These are phyloP conservation scores for Linum usitatissimum DNA, from an alignment of 345 rosid genomes.

Conservation along the genomic window DNA sequence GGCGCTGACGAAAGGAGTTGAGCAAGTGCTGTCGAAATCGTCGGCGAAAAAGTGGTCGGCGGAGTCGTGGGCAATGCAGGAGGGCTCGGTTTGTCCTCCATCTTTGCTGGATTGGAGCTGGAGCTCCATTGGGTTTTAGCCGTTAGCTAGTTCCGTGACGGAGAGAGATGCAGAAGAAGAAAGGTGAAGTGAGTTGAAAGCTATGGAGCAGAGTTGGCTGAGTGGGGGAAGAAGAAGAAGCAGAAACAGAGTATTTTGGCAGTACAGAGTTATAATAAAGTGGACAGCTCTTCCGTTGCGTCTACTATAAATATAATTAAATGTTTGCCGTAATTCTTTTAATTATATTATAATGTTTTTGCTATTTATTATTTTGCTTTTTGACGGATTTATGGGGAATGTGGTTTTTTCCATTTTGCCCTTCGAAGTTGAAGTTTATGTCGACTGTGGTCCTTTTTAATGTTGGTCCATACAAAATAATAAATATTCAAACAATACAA, in stretches of 20 bases:
- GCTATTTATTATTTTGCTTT: too few relatives aligned
- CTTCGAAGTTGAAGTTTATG: too few relatives aligned
- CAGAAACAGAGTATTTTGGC: not conserved
- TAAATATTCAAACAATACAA: too few relatives aligned
- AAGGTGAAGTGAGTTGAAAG: too few relatives aligned
- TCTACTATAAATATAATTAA: too few relatives aligned
- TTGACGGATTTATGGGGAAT: too few relatives aligned
- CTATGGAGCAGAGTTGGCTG: too few relatives aligned
- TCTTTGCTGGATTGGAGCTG: conserved; percentile 8
- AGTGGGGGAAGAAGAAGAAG: not conserved
- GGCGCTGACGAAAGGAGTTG: conserved; percentile 95
- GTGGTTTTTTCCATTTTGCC: too few relatives aligned
- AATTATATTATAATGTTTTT: too few relatives aligned
- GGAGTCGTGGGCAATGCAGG: conserved; percentile 3
- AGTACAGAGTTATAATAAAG: not conserved
- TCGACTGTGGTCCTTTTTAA: too few relatives aligned
- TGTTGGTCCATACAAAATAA: too few relatives aligned
- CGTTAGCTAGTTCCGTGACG: not conserved
- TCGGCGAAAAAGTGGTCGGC: conserved; percentile 14
- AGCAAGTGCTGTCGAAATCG: conserved; percentile 53
- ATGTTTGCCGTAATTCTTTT: too few relatives aligned
- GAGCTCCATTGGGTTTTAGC: conserved; percentile 24
- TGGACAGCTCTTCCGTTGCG: not conserved
- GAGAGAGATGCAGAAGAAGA: not conserved
- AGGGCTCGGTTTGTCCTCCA: conserved; percentile 8